A percentile compares a stretch with the other conserved stretches of the same genome.
These are phyloP conservation scores for Raphanus sativus DNA, from an alignment of 345 rosid species.

Conservation along the genomic window DNA sequence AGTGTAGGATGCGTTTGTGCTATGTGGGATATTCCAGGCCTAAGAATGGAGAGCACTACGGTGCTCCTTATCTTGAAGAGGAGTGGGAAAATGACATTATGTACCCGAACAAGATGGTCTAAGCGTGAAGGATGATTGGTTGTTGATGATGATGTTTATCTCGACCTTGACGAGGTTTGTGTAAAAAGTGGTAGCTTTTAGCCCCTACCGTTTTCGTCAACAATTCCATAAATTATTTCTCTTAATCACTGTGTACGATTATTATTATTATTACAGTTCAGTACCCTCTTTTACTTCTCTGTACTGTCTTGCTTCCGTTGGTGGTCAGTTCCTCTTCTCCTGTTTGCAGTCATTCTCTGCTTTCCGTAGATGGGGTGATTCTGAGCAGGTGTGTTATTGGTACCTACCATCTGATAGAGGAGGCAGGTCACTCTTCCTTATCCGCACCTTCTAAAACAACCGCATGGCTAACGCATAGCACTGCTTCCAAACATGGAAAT, in stretches of 20 bases:
- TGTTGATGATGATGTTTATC: slow-evolving; percentile 35
- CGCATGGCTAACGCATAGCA: too few species aligned
- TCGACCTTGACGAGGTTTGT: too few species aligned
- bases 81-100: slow-evolving; percentile 66
- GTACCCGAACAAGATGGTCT: slow-evolving; percentile 56
- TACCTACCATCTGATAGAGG: too few species aligned
- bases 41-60: slow-evolving; percentile 96
- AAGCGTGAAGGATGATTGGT: slow-evolving; percentile 29
- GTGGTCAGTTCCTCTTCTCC: slow-evolving; percentile 93
- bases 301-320: slow-evolving; percentile 89
- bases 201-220: too few species aligned
- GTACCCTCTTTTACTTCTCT: too few species aligned
- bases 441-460: too few species aligned
- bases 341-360: slow-evolving; percentile 92
- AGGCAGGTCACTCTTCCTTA: too few species aligned
- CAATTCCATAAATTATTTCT: too few species aligned
- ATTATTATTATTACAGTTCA: too few species aligned
- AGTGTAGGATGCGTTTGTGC: slow-evolving; percentile 87
- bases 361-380: slow-evolving; percentile 96
- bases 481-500: too few species aligned
- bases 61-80: slow-evolving; percentile 94
- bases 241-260: too few species aligned
- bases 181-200: too few species aligned
- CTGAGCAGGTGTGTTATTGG: slow-evolving; percentile 53
- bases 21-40: slow-evolving; percentile 96